A percentile compares a stretch with the other conserved stretches of the same genome.
Conservation (phyloP, 2,329 filamentous ascomycete species). For the Trichoderma sp. region DNA sequence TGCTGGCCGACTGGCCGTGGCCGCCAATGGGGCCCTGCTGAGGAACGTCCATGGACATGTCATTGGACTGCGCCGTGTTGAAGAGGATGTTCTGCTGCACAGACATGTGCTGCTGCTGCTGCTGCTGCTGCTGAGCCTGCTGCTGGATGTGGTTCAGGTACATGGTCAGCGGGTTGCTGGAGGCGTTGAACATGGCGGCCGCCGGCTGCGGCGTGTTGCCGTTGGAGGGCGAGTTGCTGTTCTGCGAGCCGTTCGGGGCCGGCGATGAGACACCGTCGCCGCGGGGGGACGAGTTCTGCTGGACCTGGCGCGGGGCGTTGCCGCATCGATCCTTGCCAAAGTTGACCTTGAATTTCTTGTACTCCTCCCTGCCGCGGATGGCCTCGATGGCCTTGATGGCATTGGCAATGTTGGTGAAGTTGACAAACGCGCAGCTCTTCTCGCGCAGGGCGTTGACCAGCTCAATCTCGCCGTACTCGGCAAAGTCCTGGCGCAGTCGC, state of each 20-base stretch:
- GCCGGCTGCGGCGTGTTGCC: slow-evolving; percentile 63
- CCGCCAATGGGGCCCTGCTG: slow-evolving; percentile 62
- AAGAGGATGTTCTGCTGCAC: slow-evolving; percentile 82
- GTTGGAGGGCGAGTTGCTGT: slow-evolving; percentile 59
- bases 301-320: slow-evolving; percentile 88
- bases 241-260: slow-evolving; percentile 61
- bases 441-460: slow-evolving; percentile 94
- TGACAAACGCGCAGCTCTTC: slow-evolving; percentile 99
- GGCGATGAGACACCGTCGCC: slow-evolving; percentile 62
- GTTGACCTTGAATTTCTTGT: slow-evolving; percentile 99
- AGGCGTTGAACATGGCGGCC: slow-evolving; percentile 76
- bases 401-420: slow-evolving; percentile 99
- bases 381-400: slow-evolving; percentile 99
- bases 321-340: slow-evolving; percentile 98
- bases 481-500: slow-evolving; percentile 91
- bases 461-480: slow-evolving; percentile 97
- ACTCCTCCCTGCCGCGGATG: slow-evolving; percentile 90
- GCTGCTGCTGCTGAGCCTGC: slow-evolving; percentile 72
- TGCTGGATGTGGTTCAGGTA: slow-evolving; percentile 84
- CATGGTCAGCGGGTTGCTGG: slow-evolving; percentile 88
- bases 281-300: slow-evolving; percentile 68
- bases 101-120: slow-evolving; percentile 69
- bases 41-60: slow-evolving; percentile 60
- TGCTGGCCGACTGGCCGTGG: slow-evolving; percentile 68
- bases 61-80: slow-evolving; percentile 66